These are phyloP conservation scores for Fraxinus platypoda DNA, from an alignment of 305 asterid species.

Conservation along the genomic window DNA sequence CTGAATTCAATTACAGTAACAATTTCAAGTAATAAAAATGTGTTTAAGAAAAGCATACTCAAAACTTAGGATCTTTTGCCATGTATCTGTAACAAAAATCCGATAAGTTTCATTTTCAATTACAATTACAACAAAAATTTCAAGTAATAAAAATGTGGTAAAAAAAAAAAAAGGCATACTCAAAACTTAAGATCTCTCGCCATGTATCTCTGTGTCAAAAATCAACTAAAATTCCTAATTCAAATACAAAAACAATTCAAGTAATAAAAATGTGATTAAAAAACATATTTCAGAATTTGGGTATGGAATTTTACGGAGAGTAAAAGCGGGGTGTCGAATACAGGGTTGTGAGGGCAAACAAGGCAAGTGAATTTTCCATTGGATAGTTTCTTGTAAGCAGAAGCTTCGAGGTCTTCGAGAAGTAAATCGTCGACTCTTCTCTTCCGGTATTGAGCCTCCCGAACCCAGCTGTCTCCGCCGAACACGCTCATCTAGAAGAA, in stretches of 20 bases:
- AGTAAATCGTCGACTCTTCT: slow-evolving; percentile 64
- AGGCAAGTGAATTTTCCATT: slow-evolving; percentile 65
- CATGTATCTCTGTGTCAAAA: neutral
- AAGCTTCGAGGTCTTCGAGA: slow-evolving; percentile 45
- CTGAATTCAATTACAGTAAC: neutral
- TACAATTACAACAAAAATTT: neutral
- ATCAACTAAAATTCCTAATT: neutral
- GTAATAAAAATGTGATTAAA: neutral
- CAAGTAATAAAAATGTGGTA: neutral
- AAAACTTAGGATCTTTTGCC: neutral
- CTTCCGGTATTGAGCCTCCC: slow-evolving; percentile 63
- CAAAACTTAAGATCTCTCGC: neutral
- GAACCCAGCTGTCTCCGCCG: slow-evolving; percentile 80
- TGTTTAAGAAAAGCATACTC: neutral
- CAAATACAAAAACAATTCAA: neutral
- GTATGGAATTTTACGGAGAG: slow-evolving; percentile 48
- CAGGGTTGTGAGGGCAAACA: slow-evolving; percentile 56
- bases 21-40: neutral
- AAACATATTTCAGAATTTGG: neutral
- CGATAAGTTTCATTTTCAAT: neutral
- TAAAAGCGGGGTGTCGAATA: slow-evolving; percentile 57
- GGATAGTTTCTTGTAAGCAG: slow-evolving; percentile 55
- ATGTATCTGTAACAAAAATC: neutral
- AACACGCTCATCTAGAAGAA: slow-evolving; percentile 54
- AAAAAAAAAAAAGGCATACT: neutral